Conservation (phyloP, 1,284 basidiomycete species). For the Jaminaea rosea region DNA sequence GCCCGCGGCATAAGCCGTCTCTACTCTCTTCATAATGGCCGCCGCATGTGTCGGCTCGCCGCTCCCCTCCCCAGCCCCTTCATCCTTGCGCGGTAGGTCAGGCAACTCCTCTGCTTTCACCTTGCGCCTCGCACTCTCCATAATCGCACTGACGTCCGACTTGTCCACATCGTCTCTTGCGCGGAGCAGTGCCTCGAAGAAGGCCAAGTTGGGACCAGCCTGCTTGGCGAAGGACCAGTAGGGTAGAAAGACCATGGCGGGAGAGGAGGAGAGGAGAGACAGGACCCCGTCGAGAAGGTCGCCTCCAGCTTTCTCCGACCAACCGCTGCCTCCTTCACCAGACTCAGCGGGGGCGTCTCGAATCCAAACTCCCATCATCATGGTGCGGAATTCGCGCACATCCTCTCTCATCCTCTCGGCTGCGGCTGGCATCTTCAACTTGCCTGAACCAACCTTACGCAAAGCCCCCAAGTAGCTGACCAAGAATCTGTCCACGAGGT, state of each 20-base stretch:
- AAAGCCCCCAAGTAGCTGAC: slow-evolving; percentile 82
- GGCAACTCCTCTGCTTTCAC: slow-evolving; percentile 53
- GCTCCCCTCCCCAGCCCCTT: background rate
- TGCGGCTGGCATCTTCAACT: slow-evolving; percentile 76
- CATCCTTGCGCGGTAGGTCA: slow-evolving; percentile 27
- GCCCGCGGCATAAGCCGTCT: too few relatives aligned
- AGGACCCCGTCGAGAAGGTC: slow-evolving; percentile 46
- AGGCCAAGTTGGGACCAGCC: slow-evolving; percentile 83
- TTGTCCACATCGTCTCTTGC: slow-evolving; percentile 84
- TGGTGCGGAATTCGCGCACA: slow-evolving; percentile 64
- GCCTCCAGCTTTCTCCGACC: background rate
- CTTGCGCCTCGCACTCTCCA: slow-evolving; percentile 87
- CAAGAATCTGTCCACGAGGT: slow-evolving; percentile 83
- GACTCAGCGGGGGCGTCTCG: too few relatives aligned
- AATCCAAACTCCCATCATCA: slow-evolving; percentile 49
- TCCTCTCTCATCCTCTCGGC: slow-evolving; percentile 74
- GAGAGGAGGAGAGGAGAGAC: slow-evolving; percentile 75
- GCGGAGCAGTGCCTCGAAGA: slow-evolving; percentile 81
- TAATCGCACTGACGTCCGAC: slow-evolving; percentile 74
- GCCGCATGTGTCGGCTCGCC: background rate
- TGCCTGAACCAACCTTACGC: slow-evolving; percentile 70
- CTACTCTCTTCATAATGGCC: background rate
- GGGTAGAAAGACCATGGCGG: slow-evolving; percentile 86
- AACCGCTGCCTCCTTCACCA: slow-evolving; percentile 3
- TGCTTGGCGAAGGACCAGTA: slow-evolving; percentile 87